Base-by-base conservation (phyloP, 1,284 basidiomycete genomes). In the Bjerkandera adusta region DNA sequence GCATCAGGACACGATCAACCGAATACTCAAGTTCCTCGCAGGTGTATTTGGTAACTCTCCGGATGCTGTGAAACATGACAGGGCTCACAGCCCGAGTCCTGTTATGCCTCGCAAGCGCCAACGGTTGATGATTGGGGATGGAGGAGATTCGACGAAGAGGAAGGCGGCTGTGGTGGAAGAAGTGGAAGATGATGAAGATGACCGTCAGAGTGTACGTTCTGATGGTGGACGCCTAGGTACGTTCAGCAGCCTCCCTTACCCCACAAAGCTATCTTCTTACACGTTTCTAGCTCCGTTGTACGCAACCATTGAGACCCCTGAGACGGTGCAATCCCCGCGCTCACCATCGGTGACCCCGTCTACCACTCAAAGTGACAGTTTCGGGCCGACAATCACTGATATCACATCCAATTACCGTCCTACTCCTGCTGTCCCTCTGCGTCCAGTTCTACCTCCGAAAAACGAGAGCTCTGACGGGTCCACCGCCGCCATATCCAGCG, bases 1-100 rank as follows among this genome's bases (percentile, higher is more conserved):
- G 59, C 93, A 97, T 57, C 89, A 97, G 60, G 95, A 98, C 65
- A 97, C 93, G n/a, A 94, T 98, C 62, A 94, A 97, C 62, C 77
- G 92, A 48, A 97, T 99, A 53, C 76, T 99, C 52, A 88, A 92
- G 50, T 98, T 99, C 68, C 70, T 99, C 41, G 94, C 93, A 15
- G 85, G 92, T 22, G 87, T 97, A 2, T 98, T 98, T 68, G 93
- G 93, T 2, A 76, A 73, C 36, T 66, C 71, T 0, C 69, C 69
- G 15, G 69, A 55, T 29, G 61, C 64, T 36, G 67, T 66, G 45
- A 76, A 75, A 54, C 71, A 73, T 44, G 73, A 76, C 44, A 68
- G 62, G n/a, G 65, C 43, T 51, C 64, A 29, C 24, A 56, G 66
- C 36, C 57, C 60, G 10, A 56, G 68, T 22, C 60, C 68, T 15